These are phyloP conservation scores for Oenanthe javanica DNA, from an alignment of 140 eudicot species.

Conservation along the genomic window DNA sequence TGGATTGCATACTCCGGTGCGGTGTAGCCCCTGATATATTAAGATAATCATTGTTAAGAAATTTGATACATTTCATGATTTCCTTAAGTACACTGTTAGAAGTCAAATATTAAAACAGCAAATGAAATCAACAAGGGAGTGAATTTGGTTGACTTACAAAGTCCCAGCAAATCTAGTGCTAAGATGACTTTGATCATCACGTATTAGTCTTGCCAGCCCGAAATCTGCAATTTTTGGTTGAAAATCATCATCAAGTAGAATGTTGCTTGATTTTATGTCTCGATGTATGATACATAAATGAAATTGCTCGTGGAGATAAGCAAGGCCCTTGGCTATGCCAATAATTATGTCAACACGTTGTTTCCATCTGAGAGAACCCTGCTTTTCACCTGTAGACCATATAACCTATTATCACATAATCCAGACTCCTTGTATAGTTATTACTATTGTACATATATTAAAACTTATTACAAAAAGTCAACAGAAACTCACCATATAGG, in stretches of 20 bases:
- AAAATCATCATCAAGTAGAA: conserved; percentile 36
- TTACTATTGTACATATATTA: too few relatives aligned
- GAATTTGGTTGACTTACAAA: conserved; percentile 25
- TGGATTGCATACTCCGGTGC: conserved; percentile 57
- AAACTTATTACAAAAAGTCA: neutral
- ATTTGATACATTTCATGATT: neutral
- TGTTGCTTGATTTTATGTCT: conserved; percentile 55
- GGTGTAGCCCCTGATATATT: conserved; percentile 15
- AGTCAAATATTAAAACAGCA: neutral
- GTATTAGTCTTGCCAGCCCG: conserved; percentile 30
- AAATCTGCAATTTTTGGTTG: conserved; percentile 59
- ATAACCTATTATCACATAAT: neutral
- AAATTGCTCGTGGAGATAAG: conserved; percentile 47
- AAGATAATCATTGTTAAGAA: neutral
- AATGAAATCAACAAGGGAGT: neutral
- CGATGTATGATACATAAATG: conserved; percentile 47
- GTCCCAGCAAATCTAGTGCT: conserved; percentile 49
- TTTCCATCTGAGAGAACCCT: conserved; percentile 44
- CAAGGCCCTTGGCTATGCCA: conserved; percentile 20
- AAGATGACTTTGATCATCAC: conserved; percentile 43
- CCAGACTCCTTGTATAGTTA: neutral
- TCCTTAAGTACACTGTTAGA: neutral
- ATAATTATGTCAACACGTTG: conserved; percentile 27
- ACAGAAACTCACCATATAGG: conserved; percentile 27
- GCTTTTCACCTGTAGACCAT: conserved; percentile 28